Percentiles rank a stretch among this genome's conserved stretches.
phyloP scores from a whole-genome alignment of 805 yeast species.

The Debaryomyces maramus region DNA sequence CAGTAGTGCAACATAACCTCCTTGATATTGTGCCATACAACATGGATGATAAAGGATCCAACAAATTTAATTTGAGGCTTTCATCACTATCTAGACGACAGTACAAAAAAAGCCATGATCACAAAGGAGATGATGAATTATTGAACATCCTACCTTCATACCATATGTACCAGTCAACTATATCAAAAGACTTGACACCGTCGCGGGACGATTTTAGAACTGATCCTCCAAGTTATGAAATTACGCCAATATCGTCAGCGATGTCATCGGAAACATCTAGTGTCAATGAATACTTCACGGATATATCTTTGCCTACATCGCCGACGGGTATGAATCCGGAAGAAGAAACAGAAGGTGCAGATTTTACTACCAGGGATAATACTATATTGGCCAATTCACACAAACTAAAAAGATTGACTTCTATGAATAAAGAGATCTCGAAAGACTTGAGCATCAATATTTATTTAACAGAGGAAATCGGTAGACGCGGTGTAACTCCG shows the following conservation, averaged over 20 bases:
- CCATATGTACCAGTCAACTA: constrained; percentile 40
- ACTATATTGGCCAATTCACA: constrained; percentile 37
- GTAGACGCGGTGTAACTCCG: constrained; percentile 32
- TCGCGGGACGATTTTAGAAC: constrained; percentile 24
- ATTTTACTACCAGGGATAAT: constrained; percentile 31
- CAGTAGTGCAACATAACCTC: too few species aligned
- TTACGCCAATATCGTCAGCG: constrained; percentile 21
- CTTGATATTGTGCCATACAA: too few species aligned
- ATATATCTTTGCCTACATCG: constrained; percentile 17
- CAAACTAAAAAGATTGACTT: constrained; percentile 30
- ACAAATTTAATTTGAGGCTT: constrained; percentile 20
- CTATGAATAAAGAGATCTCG: constrained; percentile 27
- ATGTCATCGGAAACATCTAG: constrained; percentile 7
- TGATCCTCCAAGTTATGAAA: constrained; percentile 37
- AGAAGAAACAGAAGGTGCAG: constrained; percentile 13
- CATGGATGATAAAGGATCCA: constrained; percentile 16
- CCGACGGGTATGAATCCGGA: constrained; percentile 7
- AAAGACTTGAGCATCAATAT: constrained; percentile 28
- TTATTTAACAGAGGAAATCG: constrained; percentile 34
- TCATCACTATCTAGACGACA: constrained; percentile 12
- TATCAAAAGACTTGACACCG: constrained; percentile 37
- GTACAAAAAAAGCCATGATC: constrained; percentile 1
- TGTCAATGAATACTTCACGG: constrained; percentile 19
- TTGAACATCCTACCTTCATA: constrained; percentile 42
- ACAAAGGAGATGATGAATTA: constrained; percentile 24